Conservation (phyloP, 2,329 filamentous ascomycete species). For the Pseudocercospora vitis region DNA sequence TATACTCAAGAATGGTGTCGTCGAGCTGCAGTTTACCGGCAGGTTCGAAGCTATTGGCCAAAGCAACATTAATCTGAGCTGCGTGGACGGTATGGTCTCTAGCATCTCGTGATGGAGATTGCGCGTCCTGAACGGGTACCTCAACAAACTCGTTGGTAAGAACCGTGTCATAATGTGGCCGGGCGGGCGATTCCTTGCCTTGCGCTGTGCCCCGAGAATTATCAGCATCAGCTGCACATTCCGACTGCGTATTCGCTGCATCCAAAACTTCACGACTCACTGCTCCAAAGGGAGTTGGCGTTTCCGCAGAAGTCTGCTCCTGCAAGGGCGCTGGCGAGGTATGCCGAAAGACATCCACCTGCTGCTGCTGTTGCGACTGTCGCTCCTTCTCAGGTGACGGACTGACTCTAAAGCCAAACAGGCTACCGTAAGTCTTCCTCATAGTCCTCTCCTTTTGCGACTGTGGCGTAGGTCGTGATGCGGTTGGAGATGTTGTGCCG, state of each 20-base stretch:
- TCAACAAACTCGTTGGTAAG: too few species aligned
- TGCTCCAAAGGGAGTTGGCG: conserved; percentile 12
- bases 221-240: too few species aligned
- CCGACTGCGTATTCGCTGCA: not conserved
- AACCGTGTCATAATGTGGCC: too few species aligned
- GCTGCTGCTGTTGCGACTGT: conserved; percentile 9
- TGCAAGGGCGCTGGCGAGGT: not conserved
- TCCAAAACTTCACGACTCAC: not conserved
- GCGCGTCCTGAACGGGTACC: not conserved
- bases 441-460: conserved; percentile 35
- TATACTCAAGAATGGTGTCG: not conserved
- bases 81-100: conserved; percentile 1
- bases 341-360: not conserved
- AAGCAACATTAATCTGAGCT: not conserved
- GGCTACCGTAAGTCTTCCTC: conserved; percentile 33
- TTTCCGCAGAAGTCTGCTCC: conserved; percentile 2
- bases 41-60: not conserved
- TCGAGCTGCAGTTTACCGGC: not conserved
- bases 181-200: too few species aligned
- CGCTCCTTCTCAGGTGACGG: conserved; percentile 27
- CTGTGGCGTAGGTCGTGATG: conserved; percentile 26
- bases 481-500: conserved; percentile 18
- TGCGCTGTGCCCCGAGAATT: too few species aligned
- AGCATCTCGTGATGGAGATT: not conserved
- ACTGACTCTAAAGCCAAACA: conserved; percentile 35